phyloP scores from a whole-genome alignment of 2,329 filamentous ascomycete species.

The Calonectria naviculata region DNA sequence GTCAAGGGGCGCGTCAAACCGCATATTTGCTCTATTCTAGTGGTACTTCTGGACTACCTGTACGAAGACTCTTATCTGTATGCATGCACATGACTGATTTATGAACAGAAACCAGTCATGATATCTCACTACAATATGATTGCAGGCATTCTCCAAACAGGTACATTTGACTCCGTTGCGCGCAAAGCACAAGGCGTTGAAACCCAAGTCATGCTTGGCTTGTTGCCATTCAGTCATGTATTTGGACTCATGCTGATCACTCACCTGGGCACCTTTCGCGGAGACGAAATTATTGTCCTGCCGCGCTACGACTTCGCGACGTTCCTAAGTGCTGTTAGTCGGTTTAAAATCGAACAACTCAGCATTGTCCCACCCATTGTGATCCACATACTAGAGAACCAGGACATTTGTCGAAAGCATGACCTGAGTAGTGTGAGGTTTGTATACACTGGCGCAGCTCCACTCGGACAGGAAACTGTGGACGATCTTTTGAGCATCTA shows the following conservation, averaged over 20 bases:
- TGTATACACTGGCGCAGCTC: slow-evolving; percentile 21
- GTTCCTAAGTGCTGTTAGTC: slow-evolving; percentile 67
- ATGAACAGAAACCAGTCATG: background rate
- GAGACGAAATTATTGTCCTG: slow-evolving; percentile 77
- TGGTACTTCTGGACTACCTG: background rate
- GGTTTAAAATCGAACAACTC: slow-evolving; percentile 32
- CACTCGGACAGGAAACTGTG: background rate
- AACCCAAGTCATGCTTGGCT: slow-evolving; percentile 58
- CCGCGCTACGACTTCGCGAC: slow-evolving; percentile 77
- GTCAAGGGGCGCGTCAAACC: background rate
- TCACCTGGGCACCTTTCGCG: slow-evolving; percentile 73
- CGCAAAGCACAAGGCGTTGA: background rate
- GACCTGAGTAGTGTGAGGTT: slow-evolving; percentile 28
- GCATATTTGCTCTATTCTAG: slow-evolving; percentile 1
- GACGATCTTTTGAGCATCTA: background rate
- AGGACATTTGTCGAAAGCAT: slow-evolving; percentile 28
- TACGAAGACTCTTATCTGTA: background rate
- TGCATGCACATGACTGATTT: slow-evolving; percentile 8
- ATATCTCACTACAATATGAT: slow-evolving; percentile 8
- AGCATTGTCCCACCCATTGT: slow-evolving; percentile 32
- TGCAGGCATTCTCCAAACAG: background rate
- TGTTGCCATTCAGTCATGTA: slow-evolving; percentile 83
- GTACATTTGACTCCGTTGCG: background rate
- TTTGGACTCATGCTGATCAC: slow-evolving; percentile 79
- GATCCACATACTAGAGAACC: slow-evolving; percentile 22